A percentile compares a stretch with the other conserved stretches of the same genome.
Conservation (phyloP, 768 basidiomycete genomes). For the Scleroderma citrinum region DNA sequence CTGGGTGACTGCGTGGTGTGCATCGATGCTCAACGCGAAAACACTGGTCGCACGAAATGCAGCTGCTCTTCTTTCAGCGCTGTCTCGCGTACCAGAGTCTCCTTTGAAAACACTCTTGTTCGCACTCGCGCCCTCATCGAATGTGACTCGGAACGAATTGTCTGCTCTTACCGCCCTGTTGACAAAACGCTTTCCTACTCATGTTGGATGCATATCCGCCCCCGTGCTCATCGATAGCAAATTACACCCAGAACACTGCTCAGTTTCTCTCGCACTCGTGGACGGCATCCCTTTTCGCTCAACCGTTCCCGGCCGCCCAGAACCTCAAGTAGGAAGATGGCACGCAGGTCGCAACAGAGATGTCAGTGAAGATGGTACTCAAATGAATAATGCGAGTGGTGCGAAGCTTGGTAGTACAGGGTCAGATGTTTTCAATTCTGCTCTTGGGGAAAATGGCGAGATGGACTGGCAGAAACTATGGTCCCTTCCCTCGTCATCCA, state of each 20-base stretch:
- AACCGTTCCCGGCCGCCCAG: constrained; percentile 50
- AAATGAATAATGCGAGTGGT: background rate
- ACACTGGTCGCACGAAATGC: background rate
- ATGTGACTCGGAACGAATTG: constrained; percentile 21
- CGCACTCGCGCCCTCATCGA: constrained; percentile 21
- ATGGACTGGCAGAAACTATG: constrained; percentile 51
- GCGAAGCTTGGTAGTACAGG: constrained; percentile 12
- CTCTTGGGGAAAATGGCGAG: constrained; percentile 3
- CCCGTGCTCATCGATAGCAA: constrained; percentile 30
- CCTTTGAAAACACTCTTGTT: constrained; percentile 14
- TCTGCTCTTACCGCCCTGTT: constrained; percentile 36
- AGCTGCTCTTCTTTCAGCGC: background rate
- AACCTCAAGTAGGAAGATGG: constrained; percentile 67
- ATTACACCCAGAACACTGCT: constrained; percentile 40
- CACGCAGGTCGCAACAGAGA: constrained; percentile 43
- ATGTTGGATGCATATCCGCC: constrained; percentile 61
- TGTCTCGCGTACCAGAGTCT: background rate
- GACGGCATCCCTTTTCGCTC: constrained; percentile 53
- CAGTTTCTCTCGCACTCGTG: constrained; percentile 47
- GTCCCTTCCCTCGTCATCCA: constrained; percentile 14
- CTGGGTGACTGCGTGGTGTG: too few relatives aligned
- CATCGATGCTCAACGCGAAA: background rate
- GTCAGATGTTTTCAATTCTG: constrained; percentile 2
- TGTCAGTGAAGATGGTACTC: background rate
- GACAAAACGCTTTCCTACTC: constrained; percentile 33